Evolutionary conservation across 164 flowering plant genomes (phyloP).

Genomic region (Houttuynia cordata): DNA sequence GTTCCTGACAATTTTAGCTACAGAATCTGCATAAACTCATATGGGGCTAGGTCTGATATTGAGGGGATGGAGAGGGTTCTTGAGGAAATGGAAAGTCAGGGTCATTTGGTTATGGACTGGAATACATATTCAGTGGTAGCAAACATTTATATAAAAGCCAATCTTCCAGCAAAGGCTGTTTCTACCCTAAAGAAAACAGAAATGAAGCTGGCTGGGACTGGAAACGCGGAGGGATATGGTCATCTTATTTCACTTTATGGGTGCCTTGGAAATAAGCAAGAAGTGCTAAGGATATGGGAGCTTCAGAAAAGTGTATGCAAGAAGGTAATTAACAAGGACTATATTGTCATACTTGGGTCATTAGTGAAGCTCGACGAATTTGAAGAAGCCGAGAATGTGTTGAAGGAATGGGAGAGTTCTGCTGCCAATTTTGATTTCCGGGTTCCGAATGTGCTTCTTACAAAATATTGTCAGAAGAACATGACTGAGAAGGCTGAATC

Average conservation of each 20-base stretch:
- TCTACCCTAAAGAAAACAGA: conserved; percentile 18
- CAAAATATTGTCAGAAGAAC: conserved; percentile 28
- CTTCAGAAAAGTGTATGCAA: conserved; percentile 14
- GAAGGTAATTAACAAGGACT: conserved; percentile 19
- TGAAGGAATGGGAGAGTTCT: conserved; percentile 31
- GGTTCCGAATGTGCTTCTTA: conserved; percentile 26
- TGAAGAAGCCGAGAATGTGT: conserved; percentile 31
- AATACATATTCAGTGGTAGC: conserved; percentile 25
- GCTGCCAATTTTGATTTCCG: conserved; percentile 19
- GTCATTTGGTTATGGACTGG: conserved; percentile 17
- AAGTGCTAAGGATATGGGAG: conserved; percentile 25
- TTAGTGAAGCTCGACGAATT: conserved; percentile 32
- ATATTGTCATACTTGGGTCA: conserved; percentile 23
- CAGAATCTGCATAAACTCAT: conserved; percentile 21
- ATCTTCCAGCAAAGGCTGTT: conserved; percentile 19
- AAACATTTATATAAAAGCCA: conserved; percentile 28
- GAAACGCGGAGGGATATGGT: conserved; percentile 5
- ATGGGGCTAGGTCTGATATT: conserved; percentile 23
- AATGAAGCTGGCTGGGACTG: conserved; percentile 7
- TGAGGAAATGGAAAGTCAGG: conserved; percentile 24
- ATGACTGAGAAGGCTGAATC: conserved; percentile 32
- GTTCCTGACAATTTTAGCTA: conserved; percentile 18
- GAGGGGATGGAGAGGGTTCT: conserved; percentile 27
- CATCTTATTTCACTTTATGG: conserved; percentile 25
- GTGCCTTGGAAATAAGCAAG: conserved; percentile 21